Base-by-base conservation (phyloP, 768 basidiomycete genomes). In the Polyporus arcularius region DNA sequence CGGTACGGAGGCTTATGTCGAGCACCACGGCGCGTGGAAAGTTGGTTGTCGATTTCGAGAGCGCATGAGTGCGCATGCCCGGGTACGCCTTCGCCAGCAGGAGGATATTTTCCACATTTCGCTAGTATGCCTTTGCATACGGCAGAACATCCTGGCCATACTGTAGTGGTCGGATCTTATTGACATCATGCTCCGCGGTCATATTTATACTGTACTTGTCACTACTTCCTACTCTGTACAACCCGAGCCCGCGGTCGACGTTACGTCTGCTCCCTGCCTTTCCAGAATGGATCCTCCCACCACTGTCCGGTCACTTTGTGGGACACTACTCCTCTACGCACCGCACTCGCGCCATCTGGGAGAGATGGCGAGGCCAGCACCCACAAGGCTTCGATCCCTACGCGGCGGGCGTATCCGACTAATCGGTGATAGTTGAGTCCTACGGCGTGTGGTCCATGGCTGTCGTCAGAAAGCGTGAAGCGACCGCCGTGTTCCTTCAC, bases 401-500 rank as follows among this genome's bases (percentile, higher is more conserved):
- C 70, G 2, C 75, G 75, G 48, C 77, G 75, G 31, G 94, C 76
- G 73, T 98, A 98, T 11, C 79, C 78, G 49, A 77, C 78, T 62
- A 90, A 73, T 18, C 82, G 79, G 56, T 76, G 69, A 67, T 98
- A 99, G 73, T 98, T 94, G 59, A 94, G 78, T 0, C 94, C 95
- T 55, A 98, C 94, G 9, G 86, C 85, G 32, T 86, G 84, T 2
- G 94, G 90, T 0, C 93, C 94, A 68, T 99, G 97, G 54, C 95
- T 96, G 75, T 98, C 97, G 71, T 98, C 97, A 5, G 96, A 98
- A 30, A 99, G 80, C 18, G 88, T 83, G 64, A 97, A 85, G 26
- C 85, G 84, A 3, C 96, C 97, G 10, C 82, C 84, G 50, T 80
- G 73, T 45, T 79, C 70, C n/a, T 85, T 65, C 58, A 98, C 90